Conservation (phyloP, 768 basidiomycete genomes). For the Agaricus subrufescens region DNA sequence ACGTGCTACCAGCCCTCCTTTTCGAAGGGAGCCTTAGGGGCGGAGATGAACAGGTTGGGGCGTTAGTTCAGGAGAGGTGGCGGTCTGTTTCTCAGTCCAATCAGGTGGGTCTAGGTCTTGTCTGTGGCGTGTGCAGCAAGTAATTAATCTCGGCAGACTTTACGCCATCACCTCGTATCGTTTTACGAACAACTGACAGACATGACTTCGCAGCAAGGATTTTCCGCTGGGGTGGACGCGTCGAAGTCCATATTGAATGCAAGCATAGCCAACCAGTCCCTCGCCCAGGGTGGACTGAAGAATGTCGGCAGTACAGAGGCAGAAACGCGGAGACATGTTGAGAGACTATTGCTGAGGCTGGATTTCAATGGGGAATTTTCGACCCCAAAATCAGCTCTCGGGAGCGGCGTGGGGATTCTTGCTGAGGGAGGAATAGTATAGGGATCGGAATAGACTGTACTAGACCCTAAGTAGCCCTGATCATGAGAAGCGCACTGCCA, state of each 20-base stretch:
- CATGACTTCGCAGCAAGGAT: constrained; percentile 73
- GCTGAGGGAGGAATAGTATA: constrained; percentile 29
- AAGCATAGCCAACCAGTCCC: constrained; percentile 49
- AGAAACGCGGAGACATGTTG: constrained; percentile 74
- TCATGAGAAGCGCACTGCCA: constrained; percentile 3
- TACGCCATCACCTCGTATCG: constrained; percentile 60
- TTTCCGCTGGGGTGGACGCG: constrained; percentile 55
- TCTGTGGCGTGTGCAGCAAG: neutral
- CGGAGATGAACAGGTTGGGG: constrained; percentile 57
- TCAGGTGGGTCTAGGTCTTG: constrained; percentile 45
- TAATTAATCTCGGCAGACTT: constrained; percentile 38
- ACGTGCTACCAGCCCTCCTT: constrained; percentile 78
- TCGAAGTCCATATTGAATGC: constrained; percentile 69
- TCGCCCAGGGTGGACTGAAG: constrained; percentile 50
- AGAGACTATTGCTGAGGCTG: constrained; percentile 73
- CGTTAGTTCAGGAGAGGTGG: constrained; percentile 68
- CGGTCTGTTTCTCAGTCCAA: constrained; percentile 70
- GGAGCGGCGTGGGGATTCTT: constrained; percentile 33
- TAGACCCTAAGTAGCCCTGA: neutral
- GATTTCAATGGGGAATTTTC: constrained; percentile 84
- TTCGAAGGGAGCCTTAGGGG: constrained; percentile 73
- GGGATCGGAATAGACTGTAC: neutral
- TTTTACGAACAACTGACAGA: constrained; percentile 80
- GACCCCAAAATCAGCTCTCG: constrained; percentile 30
- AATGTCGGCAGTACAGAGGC: constrained; percentile 32